Evolutionary conservation across 805 yeast genomes (phyloP), one percentile per base, ranked within the genome.

Genomic region (Sugiyamaella valdiviana): DNA sequence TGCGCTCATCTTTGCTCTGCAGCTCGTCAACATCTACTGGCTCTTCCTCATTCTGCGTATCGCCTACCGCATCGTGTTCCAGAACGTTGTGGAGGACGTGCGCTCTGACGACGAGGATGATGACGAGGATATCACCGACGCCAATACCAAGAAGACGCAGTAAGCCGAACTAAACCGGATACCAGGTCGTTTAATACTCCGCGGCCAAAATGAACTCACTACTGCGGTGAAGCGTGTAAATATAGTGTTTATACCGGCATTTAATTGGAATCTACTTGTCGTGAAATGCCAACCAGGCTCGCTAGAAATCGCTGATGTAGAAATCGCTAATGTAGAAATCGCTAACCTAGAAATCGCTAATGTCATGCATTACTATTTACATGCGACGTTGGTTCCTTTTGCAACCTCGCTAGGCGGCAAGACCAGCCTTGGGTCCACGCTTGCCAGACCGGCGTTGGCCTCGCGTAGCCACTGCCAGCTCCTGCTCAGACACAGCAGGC

Each of bases 11-110:
- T 72, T 76, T 46, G 90, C 93, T 0, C 74, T 93, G 55, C 98
- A 93, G 66, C 59, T 87, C 48, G 88, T 93, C 49, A 93, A 93
- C 63, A 58, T 78, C 17, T 93, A 85, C 70, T 93, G 99, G 99
- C 74, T 90, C 50, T 79, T 77, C 58, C 74, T 91, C 59, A 86
- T 93, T 53, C 56, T 85, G 45, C 79, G 96, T 65, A 85, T 93
- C 58, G 73, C 83, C 32, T 80, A 74, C 65, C 79, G 96, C 63
- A 72, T 76, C 51, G 65, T 84, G 6, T 69, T 74, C 52, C 73
- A 73, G 42, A 87, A 83, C 52, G 78, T 74, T 40, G 75, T 77
- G 36, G 75, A 76, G 56, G 96, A 89, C 65, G 96, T 85, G 39
- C 80, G 98, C 70, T 82, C 91, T 63, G 97, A 90, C 49, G 83